phyloP scores from a whole-genome alignment of 225 moss, liverwort and hornwort genomes.

The Thuidium tamariscinum region DNA sequence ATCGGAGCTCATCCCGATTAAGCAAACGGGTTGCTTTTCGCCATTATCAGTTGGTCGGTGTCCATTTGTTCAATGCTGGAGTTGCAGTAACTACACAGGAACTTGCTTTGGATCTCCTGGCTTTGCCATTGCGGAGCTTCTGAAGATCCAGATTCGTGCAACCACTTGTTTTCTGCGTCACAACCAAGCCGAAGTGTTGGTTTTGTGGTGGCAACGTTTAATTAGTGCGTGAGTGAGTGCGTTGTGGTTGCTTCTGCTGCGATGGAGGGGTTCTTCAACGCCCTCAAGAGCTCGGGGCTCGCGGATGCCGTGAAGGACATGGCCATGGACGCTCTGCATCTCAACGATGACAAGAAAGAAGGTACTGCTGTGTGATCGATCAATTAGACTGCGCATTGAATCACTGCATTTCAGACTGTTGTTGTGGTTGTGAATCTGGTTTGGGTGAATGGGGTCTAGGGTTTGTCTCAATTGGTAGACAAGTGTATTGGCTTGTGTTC shows the following conservation, averaged over 20 bases:
- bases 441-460: background rate
- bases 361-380: background rate
- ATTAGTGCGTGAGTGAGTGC: background rate
- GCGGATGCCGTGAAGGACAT: conserved; percentile 26
- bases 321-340: conserved; percentile 32
- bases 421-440: background rate
- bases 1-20: background rate
- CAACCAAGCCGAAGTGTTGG: background rate
- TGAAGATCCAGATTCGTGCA: background rate
- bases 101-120: background rate
- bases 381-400: background rate
- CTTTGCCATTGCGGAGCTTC: background rate
- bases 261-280: conserved; percentile 31
- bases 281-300: conserved; percentile 35
- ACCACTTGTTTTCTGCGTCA: background rate
- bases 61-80: background rate
- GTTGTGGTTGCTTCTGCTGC: background rate
- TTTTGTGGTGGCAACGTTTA: no score
- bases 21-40: background rate
- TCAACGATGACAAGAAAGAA: conserved; percentile 27
- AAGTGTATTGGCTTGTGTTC: background rate
- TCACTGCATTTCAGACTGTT: background rate
- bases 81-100: background rate
- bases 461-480: background rate
- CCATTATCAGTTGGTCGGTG: background rate